phyloP scores from a whole-genome alignment of 345 rosid genomes.

The Bruguiera parviflora region DNA sequence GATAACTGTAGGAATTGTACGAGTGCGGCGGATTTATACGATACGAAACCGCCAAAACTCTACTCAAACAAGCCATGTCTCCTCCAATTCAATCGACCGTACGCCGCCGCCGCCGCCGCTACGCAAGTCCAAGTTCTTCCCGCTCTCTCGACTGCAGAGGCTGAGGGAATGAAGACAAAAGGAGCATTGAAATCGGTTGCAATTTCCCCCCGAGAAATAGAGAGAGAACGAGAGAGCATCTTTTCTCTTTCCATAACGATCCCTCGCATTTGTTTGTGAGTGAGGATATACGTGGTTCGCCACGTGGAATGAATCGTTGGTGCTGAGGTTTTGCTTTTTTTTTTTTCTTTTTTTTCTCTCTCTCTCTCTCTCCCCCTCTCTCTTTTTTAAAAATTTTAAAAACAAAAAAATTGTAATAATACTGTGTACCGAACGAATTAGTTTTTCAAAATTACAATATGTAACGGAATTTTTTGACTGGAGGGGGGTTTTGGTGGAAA shows the following conservation, averaged over 20 bases:
- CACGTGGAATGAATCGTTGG: slow-evolving; percentile 9
- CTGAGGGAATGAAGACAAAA: slow-evolving; percentile 17
- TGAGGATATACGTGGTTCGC: not conserved
- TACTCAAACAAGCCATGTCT: slow-evolving; percentile 52
- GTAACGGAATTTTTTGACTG: not conserved
- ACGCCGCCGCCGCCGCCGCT: no score
- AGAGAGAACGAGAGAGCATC: not conserved
- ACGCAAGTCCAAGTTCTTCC: no score
- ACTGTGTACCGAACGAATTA: not conserved
- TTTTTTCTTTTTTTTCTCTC: not conserved
- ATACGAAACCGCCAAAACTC: slow-evolving; percentile 52
- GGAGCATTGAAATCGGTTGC: slow-evolving; percentile 18
- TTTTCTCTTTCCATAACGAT: not conserved
- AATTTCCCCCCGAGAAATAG: not conserved
- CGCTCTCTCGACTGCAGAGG: not conserved
- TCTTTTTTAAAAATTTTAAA: no score
- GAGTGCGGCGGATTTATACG: slow-evolving; percentile 34
- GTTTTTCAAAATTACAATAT: not conserved
- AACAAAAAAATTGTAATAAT: no score
- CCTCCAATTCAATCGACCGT: no score
- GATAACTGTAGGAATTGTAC: slow-evolving; percentile 9
- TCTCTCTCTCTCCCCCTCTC: no score
- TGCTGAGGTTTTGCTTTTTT: not conserved
- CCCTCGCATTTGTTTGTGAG: not conserved
- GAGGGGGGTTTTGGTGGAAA: not conserved